Base-by-base conservation (phyloP, 768 basidiomycete species). In the Harrya chromipes region DNA sequence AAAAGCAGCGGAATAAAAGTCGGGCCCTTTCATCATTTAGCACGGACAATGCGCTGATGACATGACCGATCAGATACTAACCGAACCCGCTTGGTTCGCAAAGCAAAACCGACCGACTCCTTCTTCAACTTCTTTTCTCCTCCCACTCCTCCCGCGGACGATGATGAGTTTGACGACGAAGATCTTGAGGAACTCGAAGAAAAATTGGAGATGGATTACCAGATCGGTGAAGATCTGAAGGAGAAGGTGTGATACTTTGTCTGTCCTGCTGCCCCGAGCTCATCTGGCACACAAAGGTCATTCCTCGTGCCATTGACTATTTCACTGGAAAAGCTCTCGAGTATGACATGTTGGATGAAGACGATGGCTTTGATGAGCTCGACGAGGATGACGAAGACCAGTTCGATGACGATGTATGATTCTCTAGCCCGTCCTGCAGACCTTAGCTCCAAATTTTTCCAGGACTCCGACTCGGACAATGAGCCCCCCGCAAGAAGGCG, bases 1-100 rank as follows among this genome's bases (percentile, higher is more conserved):
- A 95, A 81, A 97, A 97, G 78, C 95, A 98, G 74, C 78, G 95
- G 63, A 99, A 99, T 75, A 99, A 97, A 81, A 94, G 94, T 97
- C n/a, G 52, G 45, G 21, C 19, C 14, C 24, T 37, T 57, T 40
- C 46, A 21, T 24, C 29, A 14, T 4, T 46, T 39, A 14, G 19
- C 36, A 24, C 19, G 19, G 16, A 21, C 23, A 29, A 14, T 23
- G 9, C 31, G 38, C 48, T 59, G 16, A 49, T 36, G 11, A 49
- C 46, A 24, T 34, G 17, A 29, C 39, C 7, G 46, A 48, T 46
- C 59, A 90, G 89, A 86, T 65, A 91, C 89, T 23, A 90, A 91
- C 67, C 84, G 87, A 54, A 91, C 85, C 1, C 86, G 87, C 53
- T 73, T 90, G 31, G 83, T 88, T 36, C 80, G 84, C 71, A 97